Evolutionary conservation across 208 protist genomes (phyloP).

Genomic region (Phytomonas serpens): DNA sequence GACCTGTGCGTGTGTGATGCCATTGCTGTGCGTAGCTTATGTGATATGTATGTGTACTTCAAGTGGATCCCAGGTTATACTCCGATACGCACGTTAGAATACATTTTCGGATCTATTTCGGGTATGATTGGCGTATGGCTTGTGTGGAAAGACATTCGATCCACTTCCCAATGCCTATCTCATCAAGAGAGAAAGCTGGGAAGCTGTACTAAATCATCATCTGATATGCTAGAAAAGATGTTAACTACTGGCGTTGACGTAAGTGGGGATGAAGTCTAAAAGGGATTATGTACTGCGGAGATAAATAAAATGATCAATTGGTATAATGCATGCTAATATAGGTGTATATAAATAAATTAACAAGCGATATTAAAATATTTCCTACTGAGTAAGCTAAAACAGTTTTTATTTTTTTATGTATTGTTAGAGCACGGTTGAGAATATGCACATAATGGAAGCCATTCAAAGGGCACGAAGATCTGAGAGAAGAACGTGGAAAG

Average conservation of each 20-base stretch:
- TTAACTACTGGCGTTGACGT: not conserved
- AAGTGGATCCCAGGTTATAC: slow-evolving; percentile 82
- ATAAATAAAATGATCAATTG: not conserved
- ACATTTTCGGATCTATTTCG: slow-evolving; percentile 44
- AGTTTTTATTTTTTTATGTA: not conserved
- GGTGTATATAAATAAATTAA: not conserved
- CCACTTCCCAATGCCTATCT: not conserved
- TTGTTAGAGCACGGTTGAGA: not conserved
- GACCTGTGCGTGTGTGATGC: slow-evolving; percentile 35
- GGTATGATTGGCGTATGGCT: slow-evolving; percentile 70
- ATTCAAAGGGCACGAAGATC: not conserved
- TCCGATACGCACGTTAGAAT: slow-evolving; percentile 64
- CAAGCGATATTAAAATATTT: not conserved
- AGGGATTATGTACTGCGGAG: not conserved
- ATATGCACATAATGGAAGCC: not conserved
- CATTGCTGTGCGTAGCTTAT: slow-evolving; percentile 60
- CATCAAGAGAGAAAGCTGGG: not conserved
- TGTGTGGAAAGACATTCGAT: slow-evolving; percentile 66
- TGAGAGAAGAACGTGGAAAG: not conserved
- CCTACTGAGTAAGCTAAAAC: not conserved
- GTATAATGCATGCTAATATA: not conserved
- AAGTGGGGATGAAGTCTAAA: slow-evolving; percentile 8
- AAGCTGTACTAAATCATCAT: not conserved
- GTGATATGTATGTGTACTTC: slow-evolving; percentile 89
- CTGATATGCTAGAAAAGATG: not conserved